Conservation (phyloP, 2,329 filamentous ascomycete genomes). For the Nemania sp. region DNA sequence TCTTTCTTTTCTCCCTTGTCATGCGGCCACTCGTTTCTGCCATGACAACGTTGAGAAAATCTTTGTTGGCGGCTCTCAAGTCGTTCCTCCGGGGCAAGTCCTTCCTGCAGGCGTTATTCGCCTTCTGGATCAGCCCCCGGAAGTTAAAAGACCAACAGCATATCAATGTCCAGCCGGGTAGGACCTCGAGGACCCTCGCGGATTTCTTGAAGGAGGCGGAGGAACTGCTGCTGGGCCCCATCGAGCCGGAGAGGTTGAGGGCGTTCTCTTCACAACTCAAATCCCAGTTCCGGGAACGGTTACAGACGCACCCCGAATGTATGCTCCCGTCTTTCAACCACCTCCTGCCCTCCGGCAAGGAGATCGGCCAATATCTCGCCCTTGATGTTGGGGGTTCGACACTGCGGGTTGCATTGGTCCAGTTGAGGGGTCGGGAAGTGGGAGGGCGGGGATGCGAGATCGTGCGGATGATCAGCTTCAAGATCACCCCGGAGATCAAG, state of each 20-base stretch:
- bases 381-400: slow-evolving; percentile 73
- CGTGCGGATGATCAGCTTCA: slow-evolving; percentile 57
- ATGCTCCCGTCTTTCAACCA: slow-evolving; percentile 71
- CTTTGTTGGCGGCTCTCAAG: slow-evolving; percentile 59
- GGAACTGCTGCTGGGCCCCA: slow-evolving; percentile 52
- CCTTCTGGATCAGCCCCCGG: slow-evolving; percentile 55
- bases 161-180: slow-evolving; percentile 24
- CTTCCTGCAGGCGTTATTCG: slow-evolving; percentile 59
- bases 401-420: slow-evolving; percentile 65
- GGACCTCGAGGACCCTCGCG: slow-evolving; percentile 41
- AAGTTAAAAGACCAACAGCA: slow-evolving; percentile 38
- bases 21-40: slow-evolving; percentile 58
- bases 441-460: slow-evolving; percentile 53
- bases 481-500: slow-evolving; percentile 60
- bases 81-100: slow-evolving; percentile 63
- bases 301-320: slow-evolving; percentile 56
- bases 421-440: slow-evolving; percentile 53
- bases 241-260: slow-evolving; percentile 50
- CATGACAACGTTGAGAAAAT: slow-evolving; percentile 61
- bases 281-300: slow-evolving; percentile 56
- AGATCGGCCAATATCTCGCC: slow-evolving; percentile 62
- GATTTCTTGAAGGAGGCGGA: slow-evolving; percentile 63
- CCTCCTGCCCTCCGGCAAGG: slow-evolving; percentile 62
- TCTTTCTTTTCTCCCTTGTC: slow-evolving; percentile 37
- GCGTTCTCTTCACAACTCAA: slow-evolving; percentile 55